phyloP scores from a whole-genome alignment of 129 eudicot species.

The Flaveria sonorensis region DNA sequence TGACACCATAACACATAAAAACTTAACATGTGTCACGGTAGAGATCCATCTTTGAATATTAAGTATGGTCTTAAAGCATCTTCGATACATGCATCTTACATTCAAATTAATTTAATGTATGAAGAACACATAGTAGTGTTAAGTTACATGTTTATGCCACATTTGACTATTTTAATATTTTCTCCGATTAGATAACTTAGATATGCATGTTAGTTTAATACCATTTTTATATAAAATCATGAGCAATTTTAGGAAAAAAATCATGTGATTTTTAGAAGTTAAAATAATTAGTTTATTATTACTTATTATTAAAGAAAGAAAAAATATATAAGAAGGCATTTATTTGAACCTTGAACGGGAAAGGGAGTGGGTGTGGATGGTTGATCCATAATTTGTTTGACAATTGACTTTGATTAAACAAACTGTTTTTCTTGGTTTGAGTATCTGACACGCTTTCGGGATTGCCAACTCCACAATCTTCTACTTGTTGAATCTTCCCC shows the following conservation, averaged over 20 bases:
- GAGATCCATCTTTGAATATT: too few species aligned
- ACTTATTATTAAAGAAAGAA: neutral
- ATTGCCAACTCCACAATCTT: slow-evolving; percentile 24
- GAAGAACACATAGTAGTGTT: neutral
- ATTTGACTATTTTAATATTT: neutral
- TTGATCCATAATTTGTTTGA: slow-evolving; percentile 27
- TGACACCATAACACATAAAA: too few species aligned
- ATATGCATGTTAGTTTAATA: neutral
- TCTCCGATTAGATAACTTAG: neutral
- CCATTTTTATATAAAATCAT: too few species aligned
- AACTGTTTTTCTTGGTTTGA: slow-evolving; percentile 17
- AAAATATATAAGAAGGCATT: neutral
- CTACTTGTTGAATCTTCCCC: neutral
- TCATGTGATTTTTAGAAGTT: neutral
- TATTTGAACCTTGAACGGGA: neutral
- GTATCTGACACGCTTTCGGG: slow-evolving; percentile 27
- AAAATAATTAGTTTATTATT: neutral
- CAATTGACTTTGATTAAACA: slow-evolving; percentile 20
- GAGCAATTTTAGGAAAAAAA: too few species aligned
- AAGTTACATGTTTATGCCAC: neutral
- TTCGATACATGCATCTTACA: too few species aligned
- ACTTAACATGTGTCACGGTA: too few species aligned
- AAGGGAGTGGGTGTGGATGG: slow-evolving; percentile 15
- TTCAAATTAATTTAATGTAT: too few species aligned
- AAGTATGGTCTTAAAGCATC: neutral